These are phyloP conservation scores for Zancudomyces culisetae DNA, from an alignment of 371 early-diverging fungal genomes.

Conservation along the genomic window DNA sequence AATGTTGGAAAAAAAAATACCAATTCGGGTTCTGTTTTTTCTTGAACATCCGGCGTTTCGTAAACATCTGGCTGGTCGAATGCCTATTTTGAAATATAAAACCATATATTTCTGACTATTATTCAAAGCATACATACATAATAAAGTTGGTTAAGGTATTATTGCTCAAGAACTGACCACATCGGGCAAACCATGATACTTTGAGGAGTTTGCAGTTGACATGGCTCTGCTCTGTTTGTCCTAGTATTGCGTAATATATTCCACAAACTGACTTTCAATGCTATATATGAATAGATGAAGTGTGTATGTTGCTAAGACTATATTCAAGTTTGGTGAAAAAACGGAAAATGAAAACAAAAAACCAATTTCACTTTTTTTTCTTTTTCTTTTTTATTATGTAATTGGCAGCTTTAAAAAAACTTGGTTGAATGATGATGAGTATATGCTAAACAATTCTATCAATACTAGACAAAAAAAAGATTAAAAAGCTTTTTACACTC, in stretches of 20 bases:
- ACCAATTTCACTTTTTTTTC: neutral
- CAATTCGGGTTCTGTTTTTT: neutral
- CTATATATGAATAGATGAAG: neutral
- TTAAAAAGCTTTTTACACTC: neutral
- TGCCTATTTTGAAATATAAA: neutral
- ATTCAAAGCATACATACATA: neutral
- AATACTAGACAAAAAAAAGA: neutral
- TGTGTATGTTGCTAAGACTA: neutral
- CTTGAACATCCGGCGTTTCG: neutral
- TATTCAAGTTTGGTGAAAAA: neutral
- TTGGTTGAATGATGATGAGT: no score
- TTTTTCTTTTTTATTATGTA: neutral
- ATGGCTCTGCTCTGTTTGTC: neutral
- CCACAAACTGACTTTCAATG: neutral
- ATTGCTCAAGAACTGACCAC: neutral
- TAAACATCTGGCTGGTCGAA: conserved; percentile 4
- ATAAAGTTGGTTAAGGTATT: neutral
- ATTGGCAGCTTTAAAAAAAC: no score
- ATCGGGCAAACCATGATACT: neutral
- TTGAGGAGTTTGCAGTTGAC: neutral
- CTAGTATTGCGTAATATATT: neutral
- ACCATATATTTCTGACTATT: neutral
- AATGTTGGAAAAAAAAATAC: neutral
- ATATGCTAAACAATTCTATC: neutral
- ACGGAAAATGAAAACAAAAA: neutral